phyloP scores from a whole-genome alignment of 805 yeast genomes.

The Pichia phayaonensis region DNA sequence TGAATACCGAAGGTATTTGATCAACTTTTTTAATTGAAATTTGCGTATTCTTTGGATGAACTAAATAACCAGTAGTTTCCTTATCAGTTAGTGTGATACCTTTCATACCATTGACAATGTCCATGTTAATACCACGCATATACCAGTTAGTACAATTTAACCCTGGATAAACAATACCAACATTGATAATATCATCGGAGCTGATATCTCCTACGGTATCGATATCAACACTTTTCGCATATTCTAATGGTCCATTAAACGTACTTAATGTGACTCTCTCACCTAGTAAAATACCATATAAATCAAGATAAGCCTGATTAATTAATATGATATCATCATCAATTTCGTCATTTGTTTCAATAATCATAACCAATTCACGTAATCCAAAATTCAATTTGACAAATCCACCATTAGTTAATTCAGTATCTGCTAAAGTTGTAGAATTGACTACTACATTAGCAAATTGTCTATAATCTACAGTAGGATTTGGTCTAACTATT shows the following conservation, averaged over 20 bases:
- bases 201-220: not conserved
- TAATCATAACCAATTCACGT: constrained; percentile 3
- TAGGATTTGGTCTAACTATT: constrained; percentile 21
- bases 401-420: constrained; percentile 20
- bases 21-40: constrained; percentile 26
- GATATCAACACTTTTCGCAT: constrained; percentile 18
- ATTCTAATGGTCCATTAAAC: constrained; percentile 41
- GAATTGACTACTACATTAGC: constrained; percentile 11
- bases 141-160: constrained; percentile 12
- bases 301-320: constrained; percentile 14
- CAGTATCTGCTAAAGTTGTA: constrained; percentile 14
- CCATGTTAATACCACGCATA: constrained; percentile 6
- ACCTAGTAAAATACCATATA: constrained; percentile 23
- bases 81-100: constrained; percentile 11
- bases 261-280: constrained; percentile 36
- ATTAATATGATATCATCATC: constrained; percentile 26
- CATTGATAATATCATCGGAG: constrained; percentile 36
- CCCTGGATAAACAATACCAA: constrained; percentile 58
- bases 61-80: constrained; percentile 20
- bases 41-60: constrained; percentile 24
- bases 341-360: constrained; percentile 8
- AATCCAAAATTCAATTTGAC: constrained; percentile 23
- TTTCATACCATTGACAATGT: constrained; percentile 25
- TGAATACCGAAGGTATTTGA: constrained; percentile 35
- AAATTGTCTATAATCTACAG: constrained; percentile 3